A percentile compares a stretch with the other conserved stretches of the same genome.
phyloP scores from a whole-genome alignment of 805 yeast species.

The Starmerella tilneyi region DNA sequence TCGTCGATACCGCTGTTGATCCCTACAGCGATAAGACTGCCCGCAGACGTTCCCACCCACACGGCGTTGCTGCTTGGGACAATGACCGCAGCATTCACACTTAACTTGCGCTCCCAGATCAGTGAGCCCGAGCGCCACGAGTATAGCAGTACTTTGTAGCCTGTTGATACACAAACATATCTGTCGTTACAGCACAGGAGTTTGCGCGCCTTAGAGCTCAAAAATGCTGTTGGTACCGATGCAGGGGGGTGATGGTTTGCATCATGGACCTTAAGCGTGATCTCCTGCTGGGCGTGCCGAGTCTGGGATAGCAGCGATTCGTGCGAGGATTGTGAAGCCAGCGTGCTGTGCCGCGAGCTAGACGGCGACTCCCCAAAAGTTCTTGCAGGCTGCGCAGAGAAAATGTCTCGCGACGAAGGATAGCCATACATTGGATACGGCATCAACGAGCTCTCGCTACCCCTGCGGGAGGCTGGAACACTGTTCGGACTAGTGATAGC shows the following conservation, averaged over 20 bases:
- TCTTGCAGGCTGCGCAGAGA: too few relatives aligned
- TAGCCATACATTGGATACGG: too few relatives aligned
- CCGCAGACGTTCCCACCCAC: constrained; percentile 17
- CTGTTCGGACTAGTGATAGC: too few relatives aligned
- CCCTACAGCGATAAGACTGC: constrained; percentile 1
- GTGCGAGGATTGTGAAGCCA: not conserved
- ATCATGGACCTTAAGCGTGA: constrained; percentile 10
- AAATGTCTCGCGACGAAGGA: too few relatives aligned
- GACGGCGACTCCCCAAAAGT: not conserved
- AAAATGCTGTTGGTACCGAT: constrained; percentile 11
- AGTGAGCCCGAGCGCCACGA: constrained; percentile 15
- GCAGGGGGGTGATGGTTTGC: constrained; percentile 17
- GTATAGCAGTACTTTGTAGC: constrained; percentile 12
- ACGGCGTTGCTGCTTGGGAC: constrained; percentile 7
- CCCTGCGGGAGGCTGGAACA: too few relatives aligned
- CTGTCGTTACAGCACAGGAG: constrained; percentile 15
- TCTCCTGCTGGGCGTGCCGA: constrained; percentile 1
- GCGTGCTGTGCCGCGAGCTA: not conserved
- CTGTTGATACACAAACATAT: constrained; percentile 11
- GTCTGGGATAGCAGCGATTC: not conserved
- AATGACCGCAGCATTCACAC: constrained; percentile 8
- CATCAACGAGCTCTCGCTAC: not conserved
- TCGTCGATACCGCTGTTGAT: not conserved
- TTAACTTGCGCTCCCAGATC: constrained; percentile 17
- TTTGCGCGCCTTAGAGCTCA: constrained; percentile 2